Evolutionary conservation across 2,329 filamentous ascomycete genomes (phyloP).

Genomic region (Aspergillus texensis): DNA sequence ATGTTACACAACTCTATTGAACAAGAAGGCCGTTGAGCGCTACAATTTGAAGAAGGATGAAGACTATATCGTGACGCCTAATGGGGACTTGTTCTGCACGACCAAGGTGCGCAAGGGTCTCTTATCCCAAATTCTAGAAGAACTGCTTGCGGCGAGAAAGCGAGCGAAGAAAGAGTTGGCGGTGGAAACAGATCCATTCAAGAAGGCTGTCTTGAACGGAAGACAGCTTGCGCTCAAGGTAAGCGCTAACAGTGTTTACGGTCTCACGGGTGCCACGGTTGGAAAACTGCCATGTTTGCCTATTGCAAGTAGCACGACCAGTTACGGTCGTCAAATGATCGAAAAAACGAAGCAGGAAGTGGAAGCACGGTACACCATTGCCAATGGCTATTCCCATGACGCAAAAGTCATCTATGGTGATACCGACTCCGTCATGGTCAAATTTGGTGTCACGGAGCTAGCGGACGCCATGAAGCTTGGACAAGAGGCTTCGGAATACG

Average conservation of each 20-base stretch:
- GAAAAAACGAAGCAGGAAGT: conserved; percentile 97
- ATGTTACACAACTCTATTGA: conserved; percentile 92
- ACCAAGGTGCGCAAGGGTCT: conserved; percentile 86
- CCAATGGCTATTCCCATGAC: conserved; percentile 92
- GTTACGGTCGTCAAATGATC: conserved; percentile 98
- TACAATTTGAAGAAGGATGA: conserved; percentile 80
- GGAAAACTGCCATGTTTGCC: conserved; percentile 93
- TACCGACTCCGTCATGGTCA: conserved; percentile 99
- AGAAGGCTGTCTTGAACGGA: conserved; percentile 96
- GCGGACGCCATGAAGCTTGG: conserved; percentile 90
- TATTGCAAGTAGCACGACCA: conserved; percentile 95
- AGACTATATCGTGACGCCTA: conserved; percentile 95
- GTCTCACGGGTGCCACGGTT: conserved; percentile 91
- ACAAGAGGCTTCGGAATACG: conserved; percentile 85
- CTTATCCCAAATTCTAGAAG: conserved; percentile 92
- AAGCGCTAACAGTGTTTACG: conserved; percentile 97
- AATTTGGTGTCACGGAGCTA: conserved; percentile 88
- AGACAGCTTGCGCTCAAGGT: conserved; percentile 94
- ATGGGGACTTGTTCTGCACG: conserved; percentile 91
- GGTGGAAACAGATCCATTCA: conserved; percentile 90
- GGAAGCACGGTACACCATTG: conserved; percentile 83
- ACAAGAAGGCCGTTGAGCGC: conserved; percentile 74
- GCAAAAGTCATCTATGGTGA: conserved; percentile 98
- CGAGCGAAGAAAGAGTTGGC: conserved; percentile 89
- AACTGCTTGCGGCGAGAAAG: conserved; percentile 88